phyloP scores from a whole-genome alignment of 192 early-diverging fungal species.

The Diversispora eburnea region DNA sequence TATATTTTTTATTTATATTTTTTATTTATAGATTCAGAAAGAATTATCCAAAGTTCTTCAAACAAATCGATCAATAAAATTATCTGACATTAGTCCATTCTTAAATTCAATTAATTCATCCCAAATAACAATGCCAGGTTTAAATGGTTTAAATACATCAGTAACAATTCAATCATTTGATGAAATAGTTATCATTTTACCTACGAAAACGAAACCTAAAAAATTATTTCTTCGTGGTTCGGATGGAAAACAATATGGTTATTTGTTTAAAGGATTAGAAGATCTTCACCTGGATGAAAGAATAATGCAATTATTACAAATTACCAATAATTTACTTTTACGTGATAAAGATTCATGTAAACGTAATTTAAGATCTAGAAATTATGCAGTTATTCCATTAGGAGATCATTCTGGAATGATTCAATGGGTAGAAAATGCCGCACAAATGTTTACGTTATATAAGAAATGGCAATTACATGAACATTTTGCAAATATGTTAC shows the following conservation, averaged over 20 bases:
- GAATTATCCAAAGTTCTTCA: conserved; percentile 56
- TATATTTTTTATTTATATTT: conserved; percentile 6
- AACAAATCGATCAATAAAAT: conserved; percentile 49
- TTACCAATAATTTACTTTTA: conserved; percentile 57
- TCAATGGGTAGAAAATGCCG: conserved; percentile 87
- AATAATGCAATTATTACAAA: conserved; percentile 75
- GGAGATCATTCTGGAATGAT: conserved; percentile 89
- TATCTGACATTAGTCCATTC: conserved; percentile 59
- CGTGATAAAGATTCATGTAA: conserved; percentile 46
- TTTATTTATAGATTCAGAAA: conserved; percentile 46
- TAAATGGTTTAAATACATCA: conserved; percentile 23
- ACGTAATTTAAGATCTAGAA: conserved; percentile 39
- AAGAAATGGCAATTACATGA: conserved; percentile 75
- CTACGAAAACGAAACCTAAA: conserved; percentile 93
- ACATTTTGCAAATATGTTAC: conserved; percentile 52
- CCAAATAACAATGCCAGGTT: conserved; percentile 49
- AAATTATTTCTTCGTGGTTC: conserved; percentile 62
- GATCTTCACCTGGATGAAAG: conserved; percentile 91
- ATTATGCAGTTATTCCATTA: conserved; percentile 78
- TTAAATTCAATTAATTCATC: conserved; percentile 47
- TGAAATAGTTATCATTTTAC: conserved; percentile 51
- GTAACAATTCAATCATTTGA: conserved; percentile 54
- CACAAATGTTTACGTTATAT: conserved; percentile 73
- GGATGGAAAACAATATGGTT: conserved; percentile 60
- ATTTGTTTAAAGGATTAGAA: conserved; percentile 89